These are phyloP conservation scores for Noccaea bulbosa DNA, from an alignment of 345 rosid genomes.

Conservation along the genomic window DNA sequence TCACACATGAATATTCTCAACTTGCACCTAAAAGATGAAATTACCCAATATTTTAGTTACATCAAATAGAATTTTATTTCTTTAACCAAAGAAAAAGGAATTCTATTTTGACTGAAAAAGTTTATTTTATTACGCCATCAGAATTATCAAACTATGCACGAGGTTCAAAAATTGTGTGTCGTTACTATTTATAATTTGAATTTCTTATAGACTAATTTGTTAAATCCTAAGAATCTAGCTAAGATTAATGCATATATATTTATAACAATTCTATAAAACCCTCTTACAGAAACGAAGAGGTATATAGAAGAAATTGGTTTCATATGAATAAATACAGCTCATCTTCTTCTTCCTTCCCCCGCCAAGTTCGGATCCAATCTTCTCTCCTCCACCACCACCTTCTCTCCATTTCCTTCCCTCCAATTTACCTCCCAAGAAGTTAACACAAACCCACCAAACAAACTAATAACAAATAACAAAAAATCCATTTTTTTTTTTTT, in stretches of 20 bases:
- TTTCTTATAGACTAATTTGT: neutral
- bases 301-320: constrained; percentile 21
- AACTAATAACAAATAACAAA: neutral
- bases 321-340: constrained; percentile 26
- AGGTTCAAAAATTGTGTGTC: constrained; percentile 10
- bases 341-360: constrained; percentile 33
- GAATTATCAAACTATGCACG: constrained; percentile 21
- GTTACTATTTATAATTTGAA: neutral
- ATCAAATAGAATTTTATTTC: too few species aligned
- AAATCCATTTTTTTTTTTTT: neutral
- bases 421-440: constrained; percentile 28
- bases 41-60: neutral
- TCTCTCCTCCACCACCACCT: constrained; percentile 42
- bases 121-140: neutral
- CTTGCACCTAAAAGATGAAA: constrained; percentile 8
- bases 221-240: constrained; percentile 17
- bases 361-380: constrained; percentile 37
- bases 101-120: neutral
- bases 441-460: constrained; percentile 33
- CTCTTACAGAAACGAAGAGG: neutral
- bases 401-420: constrained; percentile 40
- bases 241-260: constrained; percentile 4
- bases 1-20: constrained; percentile 14
- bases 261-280: constrained; percentile 1
- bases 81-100: neutral